Evolutionary conservation across 2,329 filamentous ascomycete genomes (phyloP), one percentile per base, ranked within the genome.

Genomic region (Fusarium pseudograminearum): DNA sequence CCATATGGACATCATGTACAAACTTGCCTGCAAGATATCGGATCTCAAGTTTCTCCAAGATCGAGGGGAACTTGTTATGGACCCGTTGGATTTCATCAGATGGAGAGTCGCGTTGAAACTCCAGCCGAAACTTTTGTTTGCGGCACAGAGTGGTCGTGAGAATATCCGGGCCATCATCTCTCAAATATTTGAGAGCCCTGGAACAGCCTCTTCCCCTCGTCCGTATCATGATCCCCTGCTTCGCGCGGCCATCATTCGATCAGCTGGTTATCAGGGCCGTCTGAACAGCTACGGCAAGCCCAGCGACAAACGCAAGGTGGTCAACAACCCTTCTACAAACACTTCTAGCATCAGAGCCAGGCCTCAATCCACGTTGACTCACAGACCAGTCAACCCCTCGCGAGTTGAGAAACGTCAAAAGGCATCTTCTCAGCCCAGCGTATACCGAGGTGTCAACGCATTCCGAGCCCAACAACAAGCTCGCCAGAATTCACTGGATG

Each of bases 61-160:
- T 2, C 64, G 48, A 8, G 62, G 71, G 7, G 57, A 78, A 26
- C 66, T 82, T 3, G 26, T 34, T 0, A 82, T 82, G 80, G 75
- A 79, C 10, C 77, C 80, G 0, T 79, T 75, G 57, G 77, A 81
- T 61, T 82, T 82, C 50, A 67, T 81, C 41, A 73, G 80, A 20
- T 81, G 78, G 79, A 72, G 78, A 22, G 65, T 79, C 28, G 54
- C 59, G 9, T 52, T 57, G 10, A 73, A 74, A 31, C 41, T 71
- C 12, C 30, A 54, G 7, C 53, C 61, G 0, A 48, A 52, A 4
- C 16, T 59, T 3, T 15, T 11, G 20, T 47, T 47, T 7, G 40
- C 51, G 2, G 47, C 61, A 7, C 36, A 65, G 14, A 71, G 61
- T 3, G 70, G 54, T 0, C 41, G 36, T 3, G 60, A 57, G 7